Evolutionary conservation across 352 stramenopile genomes (phyloP).

Genomic region (Phytophthora pluvialis): DNA sequence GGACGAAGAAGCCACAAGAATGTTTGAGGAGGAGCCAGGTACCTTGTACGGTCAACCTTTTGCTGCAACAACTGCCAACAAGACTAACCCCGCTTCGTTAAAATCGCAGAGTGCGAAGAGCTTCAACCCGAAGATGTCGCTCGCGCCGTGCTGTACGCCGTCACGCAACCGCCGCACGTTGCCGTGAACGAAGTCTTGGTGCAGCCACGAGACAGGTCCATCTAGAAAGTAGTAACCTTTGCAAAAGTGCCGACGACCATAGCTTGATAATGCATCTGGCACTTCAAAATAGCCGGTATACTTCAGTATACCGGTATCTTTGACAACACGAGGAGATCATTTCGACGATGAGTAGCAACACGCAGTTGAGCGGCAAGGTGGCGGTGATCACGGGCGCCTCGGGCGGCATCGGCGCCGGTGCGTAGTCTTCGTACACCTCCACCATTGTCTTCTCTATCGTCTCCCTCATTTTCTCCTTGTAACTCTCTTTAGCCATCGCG

Average conservation of each 20-base stretch:
- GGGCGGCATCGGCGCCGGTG: constrained; percentile 84
- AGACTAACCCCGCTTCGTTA: no score
- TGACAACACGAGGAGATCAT: constrained; percentile 4
- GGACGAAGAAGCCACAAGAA: constrained; percentile 84
- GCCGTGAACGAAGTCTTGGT: constrained; percentile 91
- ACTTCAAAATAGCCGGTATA: no score
- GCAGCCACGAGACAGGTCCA: constrained; percentile 86
- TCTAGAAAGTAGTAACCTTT: no score
- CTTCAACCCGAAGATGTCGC: constrained; percentile 88
- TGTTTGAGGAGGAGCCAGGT: no score
- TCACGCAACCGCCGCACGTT: constrained; percentile 87
- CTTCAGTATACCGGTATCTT: constrained; percentile 2
- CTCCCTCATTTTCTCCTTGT: constrained; percentile 3
- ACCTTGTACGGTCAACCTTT: constrained; percentile 6
- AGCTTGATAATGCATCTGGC: no score
- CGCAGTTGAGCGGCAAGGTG: constrained; percentile 75
- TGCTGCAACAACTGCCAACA: no score
- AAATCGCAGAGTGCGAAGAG: constrained; percentile 71
- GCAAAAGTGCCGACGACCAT: no score
- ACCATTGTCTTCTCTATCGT: not conserved
- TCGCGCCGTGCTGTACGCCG: constrained; percentile 87
- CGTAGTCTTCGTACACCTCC: not conserved
- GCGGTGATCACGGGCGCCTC: constrained; percentile 90
- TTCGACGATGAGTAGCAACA: constrained; percentile 31
- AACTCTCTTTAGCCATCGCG: constrained; percentile 57